phyloP scores from a whole-genome alignment of 352 stramenopile genomes.

The Albugo candida region DNA sequence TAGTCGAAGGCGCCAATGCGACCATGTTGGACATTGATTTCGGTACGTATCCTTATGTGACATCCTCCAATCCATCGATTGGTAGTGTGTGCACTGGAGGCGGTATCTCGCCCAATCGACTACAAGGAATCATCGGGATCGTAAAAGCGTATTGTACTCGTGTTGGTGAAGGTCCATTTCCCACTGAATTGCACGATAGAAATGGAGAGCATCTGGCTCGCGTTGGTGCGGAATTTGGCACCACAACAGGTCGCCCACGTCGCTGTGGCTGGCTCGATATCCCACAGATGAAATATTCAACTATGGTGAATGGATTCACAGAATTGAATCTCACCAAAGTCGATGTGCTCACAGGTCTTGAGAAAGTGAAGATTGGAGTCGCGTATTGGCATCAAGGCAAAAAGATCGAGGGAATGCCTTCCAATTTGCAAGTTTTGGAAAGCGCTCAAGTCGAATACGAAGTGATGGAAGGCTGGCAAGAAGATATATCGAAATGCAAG shows the following conservation, averaged over 20 bases:
- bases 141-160: conserved; percentile 99
- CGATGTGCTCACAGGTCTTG: conserved; percentile 95
- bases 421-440: conserved; percentile 83
- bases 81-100: conserved; percentile 93
- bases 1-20: conserved; percentile 98
- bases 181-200: conserved; percentile 90
- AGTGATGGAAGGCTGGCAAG: conserved; percentile 84
- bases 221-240: conserved; percentile 94
- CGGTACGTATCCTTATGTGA: conserved; percentile 99
- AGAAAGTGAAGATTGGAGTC: conserved; percentile 89
- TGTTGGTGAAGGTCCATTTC: conserved; percentile 97
- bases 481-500: conserved; percentile 92
- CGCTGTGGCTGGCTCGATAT: conserved; percentile 98
- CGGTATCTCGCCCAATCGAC: conserved; percentile 83
- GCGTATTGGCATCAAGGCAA: conserved; percentile 91
- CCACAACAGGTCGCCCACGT: conserved; percentile 91
- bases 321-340: conserved; percentile 98
- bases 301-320: conserved; percentile 91
- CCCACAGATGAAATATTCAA: conserved; percentile 87
- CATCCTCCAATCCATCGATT: conserved; percentile 95
- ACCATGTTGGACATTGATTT: conserved; percentile 99
- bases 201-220: conserved; percentile 80
- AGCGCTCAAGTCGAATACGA: conserved; percentile 93
- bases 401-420: conserved; percentile 88
- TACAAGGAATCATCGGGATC: conserved; percentile 93